Conservation (phyloP, 73 alveolate genomes). For the Tetrahymena thermophila region DNA sequence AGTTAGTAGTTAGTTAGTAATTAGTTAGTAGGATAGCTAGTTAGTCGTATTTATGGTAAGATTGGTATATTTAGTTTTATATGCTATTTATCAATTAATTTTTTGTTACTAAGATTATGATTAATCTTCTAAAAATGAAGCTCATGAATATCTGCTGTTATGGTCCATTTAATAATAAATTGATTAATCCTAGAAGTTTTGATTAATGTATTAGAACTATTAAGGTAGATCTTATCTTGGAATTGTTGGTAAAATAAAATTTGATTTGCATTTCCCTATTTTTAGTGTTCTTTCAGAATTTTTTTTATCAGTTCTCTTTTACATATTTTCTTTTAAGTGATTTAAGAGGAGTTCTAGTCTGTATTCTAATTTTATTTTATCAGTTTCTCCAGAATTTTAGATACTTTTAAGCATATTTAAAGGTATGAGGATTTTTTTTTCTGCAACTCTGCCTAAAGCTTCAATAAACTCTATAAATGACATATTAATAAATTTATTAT, state of each 20-base stretch:
- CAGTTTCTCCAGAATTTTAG: background rate
- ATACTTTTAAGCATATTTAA: background rate
- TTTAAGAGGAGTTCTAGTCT: background rate
- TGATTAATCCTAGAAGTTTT: background rate
- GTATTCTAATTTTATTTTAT: background rate
- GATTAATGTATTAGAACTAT: too few species aligned
- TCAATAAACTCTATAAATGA: slow-evolving; percentile 59
- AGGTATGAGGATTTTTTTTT: background rate
- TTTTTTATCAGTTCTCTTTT: background rate
- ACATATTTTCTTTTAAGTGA: background rate
- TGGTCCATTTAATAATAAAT: background rate
- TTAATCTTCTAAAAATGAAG: background rate
- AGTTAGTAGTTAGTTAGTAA: too few species aligned
- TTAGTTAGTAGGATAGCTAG: background rate
- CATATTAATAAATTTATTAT: slow-evolving; percentile 46
- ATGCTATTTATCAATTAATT: background rate
- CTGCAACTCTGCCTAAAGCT: slow-evolving; percentile 64
- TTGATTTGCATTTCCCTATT: background rate
- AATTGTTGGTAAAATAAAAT: background rate
- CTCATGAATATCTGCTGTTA: background rate
- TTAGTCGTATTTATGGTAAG: too few species aligned
- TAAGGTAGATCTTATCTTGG: background rate
- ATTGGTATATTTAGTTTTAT: too few species aligned
- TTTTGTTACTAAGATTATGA: background rate
- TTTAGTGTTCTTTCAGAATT: background rate